Base-by-base conservation (phyloP, 225 moss, liverwort and hornwort species). In the Polytrichum formosum region DNA sequence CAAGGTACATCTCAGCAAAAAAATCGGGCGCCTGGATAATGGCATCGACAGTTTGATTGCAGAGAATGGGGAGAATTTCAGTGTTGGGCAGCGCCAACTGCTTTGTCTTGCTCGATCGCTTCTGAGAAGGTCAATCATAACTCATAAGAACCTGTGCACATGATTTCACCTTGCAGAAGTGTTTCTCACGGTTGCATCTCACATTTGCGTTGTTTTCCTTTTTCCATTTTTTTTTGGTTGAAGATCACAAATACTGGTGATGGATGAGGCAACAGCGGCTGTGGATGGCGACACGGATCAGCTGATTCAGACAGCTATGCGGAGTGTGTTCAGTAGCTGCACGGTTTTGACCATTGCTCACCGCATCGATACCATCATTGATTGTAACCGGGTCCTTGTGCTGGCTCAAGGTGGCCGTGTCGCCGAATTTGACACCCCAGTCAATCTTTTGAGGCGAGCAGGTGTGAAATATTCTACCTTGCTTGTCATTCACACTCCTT, bases 241-340 rank as follows among this genome's bases (percentile, higher is more conserved):
- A 64, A 86, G 82, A 73, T 86, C 86, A 26, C 82, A 77, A 26
- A 73, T 86, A 61, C 80, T 86, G 18, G 79, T 86, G 31, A 86
- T 80, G 86, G 86, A 86, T 46, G 86, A 86, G 65, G 86, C 83
- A 8, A 83, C 86, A 18, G 80, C 83, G 2, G 76, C 86, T 22
- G 83, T 86, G 37, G 83, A 86, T 77, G 83, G 82, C 9, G 80
- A 78, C 26, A 83, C 86, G 0, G 82, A 83, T 67, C 72, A 80
- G 27, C 72, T 82, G 17, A 82, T 86, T 53, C 85, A 86, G 72
- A 56, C 68, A 17, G 80, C 82, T 0, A 80, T 86, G 77, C 67
- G 76, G 29, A 69, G 33, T 6, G 73, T 85, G 13, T 85, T 86
- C 28, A 27, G 54, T 13, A 73, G 80, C 61, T 77, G 85, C 70